Evolutionary conservation across 768 basidiomycete genomes (phyloP), one percentile per base, ranked within the genome.

Genomic region (Megacollybia marginata): DNA sequence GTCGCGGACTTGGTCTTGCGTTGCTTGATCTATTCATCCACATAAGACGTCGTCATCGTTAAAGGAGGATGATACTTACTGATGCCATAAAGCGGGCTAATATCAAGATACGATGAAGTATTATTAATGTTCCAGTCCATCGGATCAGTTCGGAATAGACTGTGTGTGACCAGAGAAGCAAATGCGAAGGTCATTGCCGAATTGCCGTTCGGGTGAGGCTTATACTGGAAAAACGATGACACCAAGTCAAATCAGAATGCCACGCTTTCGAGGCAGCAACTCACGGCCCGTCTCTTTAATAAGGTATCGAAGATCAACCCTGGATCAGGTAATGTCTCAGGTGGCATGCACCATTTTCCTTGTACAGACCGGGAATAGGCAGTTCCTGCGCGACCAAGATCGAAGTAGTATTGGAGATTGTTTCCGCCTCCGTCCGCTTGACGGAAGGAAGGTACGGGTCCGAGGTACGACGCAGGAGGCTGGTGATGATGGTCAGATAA

Each of bases 151-250:
- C 72, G 60, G 65, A 80, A 80, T 42, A 73, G 60, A 23, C 59
- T 63, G 60, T 81, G 78, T 48, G 73, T 78, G 50, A 80, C 63
- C 45, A 78, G 57, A 48, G 75, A 62, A 23, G 78, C 76, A 50
- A 79, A 80, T 5, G 76, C 73, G 53, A 79, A 79, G 55, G 75
- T 70, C 31, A 57, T 18, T 28, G 47, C 49, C 10, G 55, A 57
- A 19, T 52, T 52, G 8, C 55, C 55, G 34, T 51, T 54, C 2
- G 55, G 49, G 42, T 57, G 55, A 40, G 18, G 18, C 8, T 15
- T 15, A 8, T 40, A 40, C 18, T 40, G 8, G 8, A 40, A 3
- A 40, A 5, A 40, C 5, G n/a, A n/a, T 38, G 11, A 11, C 11
- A 38, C 16, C 35, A 11, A 38, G 16, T 38, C 35, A 16, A 11